Base-by-base conservation (phyloP, 805 yeast genomes). In the Wickerhamiella alocasiicola region DNA sequence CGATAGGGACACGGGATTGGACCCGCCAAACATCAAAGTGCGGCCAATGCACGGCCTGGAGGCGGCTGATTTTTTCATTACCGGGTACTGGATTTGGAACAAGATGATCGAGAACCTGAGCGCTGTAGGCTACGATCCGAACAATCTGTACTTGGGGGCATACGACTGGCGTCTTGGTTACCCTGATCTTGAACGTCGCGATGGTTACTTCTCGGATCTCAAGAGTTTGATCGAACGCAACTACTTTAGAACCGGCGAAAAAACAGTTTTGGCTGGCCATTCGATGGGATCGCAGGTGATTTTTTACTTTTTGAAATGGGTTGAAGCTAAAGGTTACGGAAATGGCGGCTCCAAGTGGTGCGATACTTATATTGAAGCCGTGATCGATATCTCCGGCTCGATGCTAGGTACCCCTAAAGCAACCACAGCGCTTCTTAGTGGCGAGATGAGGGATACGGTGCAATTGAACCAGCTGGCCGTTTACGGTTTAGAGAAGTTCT, bases 51-150 rank as follows among this genome's bases (percentile, higher is more conserved):
- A 82, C 57, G 98, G 98, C 0, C 82, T 91, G 57, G 96, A 87
- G 52, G 91, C 95, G 1, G 91, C 95, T 0, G 98, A 91, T 61
- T 91, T 84, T 60, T 91, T 91, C 54, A 76, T 91, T 60, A 82
- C 96, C 3, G 98, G 98, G 0, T 91, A 91, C 59, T 91, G 98
- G 98, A 83, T 91, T 53, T 91, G 98, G 98, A 84, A 83, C 57
- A 91, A 91, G 57, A 74, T 91, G 39, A 66, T 91, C n/a, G 95
- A 88, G 59, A 91, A 91, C 54, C 64, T 91, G 49, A 94, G 95
- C 2, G 96, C 83, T 1, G 73, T 91, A 46, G 95, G 96, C 0
- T 91, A 91, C 60, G 94, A 83, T 36, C 88, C 95, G 2, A 79
- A 83, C 50, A 82, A 72, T 52, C 85, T 91, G 96, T 55, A 70